phyloP scores from a whole-genome alignment of 2,329 filamentous ascomycete genomes.

The Claviceps monticola region DNA sequence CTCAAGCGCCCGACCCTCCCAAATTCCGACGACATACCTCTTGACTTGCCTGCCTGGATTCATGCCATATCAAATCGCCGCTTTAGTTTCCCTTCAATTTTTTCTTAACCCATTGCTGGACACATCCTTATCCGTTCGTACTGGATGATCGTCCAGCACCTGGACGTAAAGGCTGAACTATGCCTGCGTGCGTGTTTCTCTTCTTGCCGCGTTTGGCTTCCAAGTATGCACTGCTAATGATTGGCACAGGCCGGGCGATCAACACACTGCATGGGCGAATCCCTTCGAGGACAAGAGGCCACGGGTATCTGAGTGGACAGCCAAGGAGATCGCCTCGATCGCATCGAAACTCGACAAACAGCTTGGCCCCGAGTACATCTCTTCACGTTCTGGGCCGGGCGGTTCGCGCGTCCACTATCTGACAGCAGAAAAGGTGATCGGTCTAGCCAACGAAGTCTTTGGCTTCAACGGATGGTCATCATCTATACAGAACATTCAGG shows the following conservation, averaged over 20 bases:
- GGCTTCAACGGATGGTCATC: slow-evolving; percentile 98
- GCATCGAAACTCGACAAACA: slow-evolving; percentile 82
- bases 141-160: not conserved
- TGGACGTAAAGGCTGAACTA: slow-evolving; percentile 10
- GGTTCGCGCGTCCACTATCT: slow-evolving; percentile 87
- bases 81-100: not conserved
- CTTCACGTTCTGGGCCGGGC: slow-evolving; percentile 66
- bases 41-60: not conserved
- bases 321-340: slow-evolving; percentile 78
- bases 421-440: slow-evolving; percentile 92
- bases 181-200: slow-evolving; percentile 29
- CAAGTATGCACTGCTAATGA: slow-evolving; percentile 8
- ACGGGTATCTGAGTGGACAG: slow-evolving; percentile 68
- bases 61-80: not conserved
- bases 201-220: slow-evolving; percentile 5
- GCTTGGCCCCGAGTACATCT: slow-evolving; percentile 91
- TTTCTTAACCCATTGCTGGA: too few species aligned
- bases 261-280: slow-evolving; percentile 48
- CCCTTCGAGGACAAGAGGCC: slow-evolving; percentile 65
- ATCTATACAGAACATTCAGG: slow-evolving; percentile 84
- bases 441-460: slow-evolving; percentile 87
- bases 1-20: not conserved
- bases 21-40: not conserved
- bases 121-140: not conserved
- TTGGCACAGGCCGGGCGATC: slow-evolving; percentile 48